These are phyloP conservation scores for Arthrobotrys musiformis DNA, from an alignment of 2,329 filamentous ascomycete species.

Conservation along the genomic window DNA sequence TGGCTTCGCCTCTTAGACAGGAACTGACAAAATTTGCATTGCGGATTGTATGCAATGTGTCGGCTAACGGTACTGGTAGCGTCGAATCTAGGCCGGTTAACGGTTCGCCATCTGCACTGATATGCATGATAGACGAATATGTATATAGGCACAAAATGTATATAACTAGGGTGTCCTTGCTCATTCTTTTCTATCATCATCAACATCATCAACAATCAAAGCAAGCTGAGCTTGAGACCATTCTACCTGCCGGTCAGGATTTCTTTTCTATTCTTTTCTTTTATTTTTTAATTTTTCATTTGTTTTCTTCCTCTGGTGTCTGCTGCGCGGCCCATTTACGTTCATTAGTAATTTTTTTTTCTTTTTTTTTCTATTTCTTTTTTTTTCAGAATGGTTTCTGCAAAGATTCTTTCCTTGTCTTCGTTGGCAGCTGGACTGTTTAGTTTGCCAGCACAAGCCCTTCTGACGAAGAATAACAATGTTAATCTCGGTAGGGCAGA, in stretches of 20 bases:
- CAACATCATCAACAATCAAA: background rate
- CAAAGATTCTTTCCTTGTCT: background rate
- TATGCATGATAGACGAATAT: background rate
- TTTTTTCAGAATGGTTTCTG: slow-evolving; percentile 8
- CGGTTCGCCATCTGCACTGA: background rate
- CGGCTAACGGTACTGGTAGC: too few relatives aligned
- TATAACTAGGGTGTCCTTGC: background rate
- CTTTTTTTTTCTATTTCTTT: background rate
- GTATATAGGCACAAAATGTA: background rate
- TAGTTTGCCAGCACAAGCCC: slow-evolving; percentile 4
- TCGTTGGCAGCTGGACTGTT: slow-evolving; percentile 11
- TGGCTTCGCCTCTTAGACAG: background rate
- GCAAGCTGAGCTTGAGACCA: slow-evolving; percentile 19
- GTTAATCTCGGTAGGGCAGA: slow-evolving; percentile 6
- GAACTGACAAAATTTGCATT: background rate
- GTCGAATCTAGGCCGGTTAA: too few relatives aligned
- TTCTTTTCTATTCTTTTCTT: background rate
- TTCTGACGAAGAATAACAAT: background rate
- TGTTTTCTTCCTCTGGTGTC: background rate
- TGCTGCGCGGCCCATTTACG: slow-evolving; percentile 9
- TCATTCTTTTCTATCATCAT: background rate
- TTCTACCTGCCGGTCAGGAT: slow-evolving; percentile 24
- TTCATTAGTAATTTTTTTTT: background rate
- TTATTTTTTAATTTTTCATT: background rate
- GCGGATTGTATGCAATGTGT: background rate